Base-by-base conservation (phyloP, 2,329 filamentous ascomycete genomes). In the Monilinia vaccinii-corymbosi region DNA sequence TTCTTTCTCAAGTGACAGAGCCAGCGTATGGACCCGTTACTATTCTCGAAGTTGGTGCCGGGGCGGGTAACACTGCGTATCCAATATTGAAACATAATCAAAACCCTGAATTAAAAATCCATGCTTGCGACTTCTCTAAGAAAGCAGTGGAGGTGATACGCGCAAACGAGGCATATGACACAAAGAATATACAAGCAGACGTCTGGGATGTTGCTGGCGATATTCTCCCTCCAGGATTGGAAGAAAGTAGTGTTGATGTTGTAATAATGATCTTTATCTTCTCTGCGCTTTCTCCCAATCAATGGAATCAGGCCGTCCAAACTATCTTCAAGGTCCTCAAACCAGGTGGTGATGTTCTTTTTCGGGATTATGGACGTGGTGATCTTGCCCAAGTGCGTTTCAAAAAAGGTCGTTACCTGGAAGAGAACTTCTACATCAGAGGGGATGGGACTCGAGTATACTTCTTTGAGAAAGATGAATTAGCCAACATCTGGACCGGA, bases 181-280 rank as follows among this genome's bases (percentile, higher is more conserved):
- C 81, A 46, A 77, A 81, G 62, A 75, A 82, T 67, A 90, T 97
- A 73, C 84, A 88, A 70, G 93, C 93, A 23, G 92, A 97, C 73
- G 91, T 97, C 21, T 99, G 95, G 93, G 94, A 99, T 75, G 87
- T 88, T 16, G 84, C 92, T 2, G 81, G 84, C 62, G 79, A 86
- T 47, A 78, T 79, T 46, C 77, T 97, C 8, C 93, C 94, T 7
- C 89, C 90, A 1, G 89, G 85, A 1, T 76, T 99, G 18, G 78
- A 77, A 53, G 86, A 91, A 68, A 85, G 80, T n/a, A 89, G 84
- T 61, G 91, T 97, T 62, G 93, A 99, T 74, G 84, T 97, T 44
- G 90, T 96, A 42, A 79, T 99, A 57, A 85, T 99, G 81, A 91
- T 99, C 62, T 99, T 99, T 77, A 93, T 97, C 71, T 97, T 99